A percentile compares a stretch with the other conserved stretches of the same genome.
These are phyloP conservation scores for Juglanconis sp. DNA, from an alignment of 2,329 filamentous ascomycete genomes.

Conservation along the genomic window DNA sequence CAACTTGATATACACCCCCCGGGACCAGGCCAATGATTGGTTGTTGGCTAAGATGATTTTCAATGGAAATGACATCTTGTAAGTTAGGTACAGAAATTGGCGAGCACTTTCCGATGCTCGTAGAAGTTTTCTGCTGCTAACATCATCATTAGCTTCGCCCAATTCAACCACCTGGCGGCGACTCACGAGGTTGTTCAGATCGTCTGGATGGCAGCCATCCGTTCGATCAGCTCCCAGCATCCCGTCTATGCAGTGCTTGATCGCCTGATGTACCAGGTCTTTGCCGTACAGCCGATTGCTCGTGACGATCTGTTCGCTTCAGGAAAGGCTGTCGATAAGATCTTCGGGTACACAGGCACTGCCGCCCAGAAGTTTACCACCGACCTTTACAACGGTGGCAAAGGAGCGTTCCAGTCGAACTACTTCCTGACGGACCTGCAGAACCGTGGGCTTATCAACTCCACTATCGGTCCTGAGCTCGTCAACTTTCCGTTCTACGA, in stretches of 20 bases:
- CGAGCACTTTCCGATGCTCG: no score
- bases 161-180: slow-evolving; percentile 41
- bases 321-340: slow-evolving; percentile 29
- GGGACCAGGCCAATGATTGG: slow-evolving; percentile 44
- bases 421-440: slow-evolving; percentile 38
- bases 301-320: slow-evolving; percentile 25
- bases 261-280: slow-evolving; percentile 32
- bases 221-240: slow-evolving; percentile 43
- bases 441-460: slow-evolving; percentile 38
- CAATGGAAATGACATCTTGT: slow-evolving; percentile 44
- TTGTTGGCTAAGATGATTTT: slow-evolving; percentile 48
- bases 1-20: slow-evolving; percentile 44
- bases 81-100: not conserved
- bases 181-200: slow-evolving; percentile 42
- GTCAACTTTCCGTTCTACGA: slow-evolving; percentile 43
- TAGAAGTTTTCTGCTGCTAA: no score
- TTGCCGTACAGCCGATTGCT: slow-evolving; percentile 28
- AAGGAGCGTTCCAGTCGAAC: slow-evolving; percentile 33
- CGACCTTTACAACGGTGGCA: slow-evolving; percentile 26
- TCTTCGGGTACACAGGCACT: slow-evolving; percentile 29
- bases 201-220: slow-evolving; percentile 41
- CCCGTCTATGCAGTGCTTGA: slow-evolving; percentile 39
- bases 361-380: slow-evolving; percentile 28
- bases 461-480: slow-evolving; percentile 31
- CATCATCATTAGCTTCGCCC: slow-evolving; percentile 26